Percentiles rank a stretch among this genome's conserved stretches.
These are phyloP conservation scores for Diplodia scrobiculata DNA, from an alignment of 2,329 filamentous ascomycete species.

Conservation along the genomic window DNA sequence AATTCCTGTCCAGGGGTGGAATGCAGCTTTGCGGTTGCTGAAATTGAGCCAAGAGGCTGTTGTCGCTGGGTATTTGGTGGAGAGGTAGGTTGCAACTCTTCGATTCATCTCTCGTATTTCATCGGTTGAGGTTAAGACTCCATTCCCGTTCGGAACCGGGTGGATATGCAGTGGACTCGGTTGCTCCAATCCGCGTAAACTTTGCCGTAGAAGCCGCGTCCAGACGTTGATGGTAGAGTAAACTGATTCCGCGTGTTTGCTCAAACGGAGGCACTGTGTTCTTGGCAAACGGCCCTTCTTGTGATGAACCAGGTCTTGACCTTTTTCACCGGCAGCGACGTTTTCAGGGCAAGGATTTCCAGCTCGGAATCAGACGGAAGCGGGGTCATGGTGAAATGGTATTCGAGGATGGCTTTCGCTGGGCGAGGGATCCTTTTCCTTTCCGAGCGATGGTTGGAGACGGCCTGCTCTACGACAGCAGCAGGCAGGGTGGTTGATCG, in stretches of 20 bases:
- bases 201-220: neutral
- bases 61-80: neutral
- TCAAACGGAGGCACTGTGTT: neutral
- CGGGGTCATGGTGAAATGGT: constrained; percentile 2
- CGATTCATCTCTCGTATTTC: neutral
- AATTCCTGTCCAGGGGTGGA: neutral
- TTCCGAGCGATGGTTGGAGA: constrained; percentile 10
- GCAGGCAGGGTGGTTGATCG: constrained; percentile 8
- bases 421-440: constrained; percentile 11
- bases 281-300: neutral
- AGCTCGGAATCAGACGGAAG: constrained; percentile 3
- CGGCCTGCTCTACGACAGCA: constrained; percentile 1
- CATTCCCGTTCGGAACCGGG: too few species aligned
- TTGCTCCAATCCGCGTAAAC: neutral
- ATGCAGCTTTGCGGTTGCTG: neutral
- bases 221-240: neutral
- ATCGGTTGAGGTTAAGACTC: too few species aligned
- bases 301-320: constrained; percentile 22
- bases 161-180: too few species aligned
- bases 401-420: constrained; percentile 16
- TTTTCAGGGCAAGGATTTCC: constrained; percentile 2
- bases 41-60: neutral
- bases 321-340: neutral
- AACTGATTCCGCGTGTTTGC: neutral
- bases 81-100: neutral